These are phyloP conservation scores for Teunomyces pallodes DNA, from an alignment of 805 yeast genomes.

Conservation along the genomic window DNA sequence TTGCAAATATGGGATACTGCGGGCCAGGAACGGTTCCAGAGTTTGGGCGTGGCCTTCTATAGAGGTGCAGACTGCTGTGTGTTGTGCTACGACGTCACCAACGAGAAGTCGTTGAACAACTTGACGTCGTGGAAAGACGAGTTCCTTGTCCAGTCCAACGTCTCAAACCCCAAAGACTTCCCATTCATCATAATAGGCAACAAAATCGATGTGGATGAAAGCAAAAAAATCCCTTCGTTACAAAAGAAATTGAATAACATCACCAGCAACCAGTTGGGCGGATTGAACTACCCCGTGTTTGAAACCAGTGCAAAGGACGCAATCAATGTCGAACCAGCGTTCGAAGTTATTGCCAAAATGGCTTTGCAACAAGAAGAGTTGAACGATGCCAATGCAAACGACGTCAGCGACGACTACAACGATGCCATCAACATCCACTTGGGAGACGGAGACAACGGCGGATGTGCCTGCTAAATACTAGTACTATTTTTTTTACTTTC, in stretches of 20 bases:
- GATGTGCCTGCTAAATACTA: conserved; percentile 63
- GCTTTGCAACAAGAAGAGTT: conserved; percentile 95
- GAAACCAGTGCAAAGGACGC: conserved; percentile 98
- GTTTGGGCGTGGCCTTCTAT: conserved; percentile 94
- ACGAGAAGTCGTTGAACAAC: conserved; percentile 87
- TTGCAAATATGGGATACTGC: conserved; percentile 98
- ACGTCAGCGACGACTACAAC: conserved; percentile 75
- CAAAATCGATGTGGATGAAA: conserved; percentile 91
- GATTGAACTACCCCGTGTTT: conserved; percentile 74
- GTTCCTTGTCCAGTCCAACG: conserved; percentile 89
- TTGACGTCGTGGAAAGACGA: conserved; percentile 93
- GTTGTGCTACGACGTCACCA: conserved; percentile 91
- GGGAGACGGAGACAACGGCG: conserved; percentile 66
- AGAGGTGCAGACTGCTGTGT: conserved; percentile 99
- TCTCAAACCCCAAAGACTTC: conserved; percentile 89
- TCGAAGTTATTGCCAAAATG: conserved; percentile 92
- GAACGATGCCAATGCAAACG: conserved; percentile 69
- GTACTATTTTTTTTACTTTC: not conserved
- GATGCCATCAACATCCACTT: conserved; percentile 95
- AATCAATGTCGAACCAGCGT: conserved; percentile 91
- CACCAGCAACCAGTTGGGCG: conserved; percentile 51
- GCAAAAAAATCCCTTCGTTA: conserved; percentile 67
- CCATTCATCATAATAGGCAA: conserved; percentile 95
- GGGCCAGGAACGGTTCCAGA: conserved; percentile 97
- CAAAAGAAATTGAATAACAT: conserved; percentile 50